phyloP scores from a whole-genome alignment of 306 rosid genomes.

The Lathyrus oleraceus region DNA sequence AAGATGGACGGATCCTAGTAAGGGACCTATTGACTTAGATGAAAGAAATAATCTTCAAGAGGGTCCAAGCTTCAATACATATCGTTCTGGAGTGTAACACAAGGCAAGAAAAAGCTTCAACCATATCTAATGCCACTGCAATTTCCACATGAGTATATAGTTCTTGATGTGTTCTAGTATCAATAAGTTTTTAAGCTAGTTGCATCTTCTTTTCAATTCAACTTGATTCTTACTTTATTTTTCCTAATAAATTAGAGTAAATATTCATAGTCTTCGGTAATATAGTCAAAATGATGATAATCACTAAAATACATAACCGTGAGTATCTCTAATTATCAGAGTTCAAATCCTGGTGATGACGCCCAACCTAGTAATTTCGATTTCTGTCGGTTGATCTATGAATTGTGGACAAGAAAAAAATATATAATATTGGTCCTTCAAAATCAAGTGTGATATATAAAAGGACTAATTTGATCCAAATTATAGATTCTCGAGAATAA shows the following conservation, averaged over 20 bases:
- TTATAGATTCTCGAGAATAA: neutral
- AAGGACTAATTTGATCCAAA: neutral
- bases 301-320: too few species aligned
- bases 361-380: too few species aligned
- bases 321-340: too few species aligned
- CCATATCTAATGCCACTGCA: neutral
- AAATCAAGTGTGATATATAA: neutral
- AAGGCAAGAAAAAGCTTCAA: neutral
- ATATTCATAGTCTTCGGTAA: too few species aligned
- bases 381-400: too few species aligned
- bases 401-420: neutral
- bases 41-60: constrained; percentile 14
- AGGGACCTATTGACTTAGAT: neutral
- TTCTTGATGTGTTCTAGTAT: neutral
- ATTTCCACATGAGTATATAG: neutral
- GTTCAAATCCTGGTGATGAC: too few species aligned
- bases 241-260: neutral
- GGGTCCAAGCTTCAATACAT: constrained; percentile 25
- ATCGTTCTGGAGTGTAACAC: constrained; percentile 2
- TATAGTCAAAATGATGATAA: too few species aligned
- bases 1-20: too few species aligned
- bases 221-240: neutral
- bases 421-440: neutral
- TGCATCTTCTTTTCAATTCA: neutral
- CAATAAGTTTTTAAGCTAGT: constrained; percentile 19